A percentile compares a stretch with the other conserved stretches of the same genome.
Evolutionary conservation across 345 rosid species (phyloP).

Genomic region (Pistacia vera): DNA sequence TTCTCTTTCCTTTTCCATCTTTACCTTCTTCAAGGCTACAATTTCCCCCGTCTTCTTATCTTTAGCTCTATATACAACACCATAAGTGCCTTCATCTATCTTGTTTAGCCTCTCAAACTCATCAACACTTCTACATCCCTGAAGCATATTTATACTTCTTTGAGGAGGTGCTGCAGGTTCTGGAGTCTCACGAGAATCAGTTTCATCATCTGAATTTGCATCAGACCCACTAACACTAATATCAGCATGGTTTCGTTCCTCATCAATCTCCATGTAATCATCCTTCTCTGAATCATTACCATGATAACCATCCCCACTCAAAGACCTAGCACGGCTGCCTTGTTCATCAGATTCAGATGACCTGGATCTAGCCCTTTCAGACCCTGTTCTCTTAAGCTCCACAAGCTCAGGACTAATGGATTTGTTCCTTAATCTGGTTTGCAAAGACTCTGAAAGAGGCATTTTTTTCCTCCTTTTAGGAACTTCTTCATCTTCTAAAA

Average conservation of each 20-base stretch:
- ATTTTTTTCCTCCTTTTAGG: slow-evolving; percentile 68
- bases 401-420: slow-evolving; percentile 67
- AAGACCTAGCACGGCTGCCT: slow-evolving; percentile 43
- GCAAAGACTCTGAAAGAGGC: slow-evolving; percentile 38
- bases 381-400: slow-evolving; percentile 57
- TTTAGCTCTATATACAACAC: slow-evolving; percentile 96
- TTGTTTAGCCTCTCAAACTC: slow-evolving; percentile 97
- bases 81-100: slow-evolving; percentile 99
- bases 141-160: slow-evolving; percentile 93
- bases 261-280: slow-evolving; percentile 76
- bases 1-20: slow-evolving; percentile 99
- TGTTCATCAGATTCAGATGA: slow-evolving; percentile 71
- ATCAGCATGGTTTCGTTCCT: slow-evolving; percentile 34
- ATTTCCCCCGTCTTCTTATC: slow-evolving; percentile 93
- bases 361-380: slow-evolving; percentile 53
- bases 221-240: slow-evolving; percentile 41
- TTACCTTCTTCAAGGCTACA: slow-evolving; percentile 98
- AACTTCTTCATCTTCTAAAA: slow-evolving; percentile 64
- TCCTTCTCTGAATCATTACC: slow-evolving; percentile 56
- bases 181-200: slow-evolving; percentile 48
- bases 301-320: slow-evolving; percentile 55
- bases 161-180: slow-evolving; percentile 64
- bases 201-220: slow-evolving; percentile 59
- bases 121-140: slow-evolving; percentile 96
- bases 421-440: slow-evolving; percentile 40